phyloP scores from a whole-genome alignment of 805 yeast genomes.

The Ascoidea tarda region DNA sequence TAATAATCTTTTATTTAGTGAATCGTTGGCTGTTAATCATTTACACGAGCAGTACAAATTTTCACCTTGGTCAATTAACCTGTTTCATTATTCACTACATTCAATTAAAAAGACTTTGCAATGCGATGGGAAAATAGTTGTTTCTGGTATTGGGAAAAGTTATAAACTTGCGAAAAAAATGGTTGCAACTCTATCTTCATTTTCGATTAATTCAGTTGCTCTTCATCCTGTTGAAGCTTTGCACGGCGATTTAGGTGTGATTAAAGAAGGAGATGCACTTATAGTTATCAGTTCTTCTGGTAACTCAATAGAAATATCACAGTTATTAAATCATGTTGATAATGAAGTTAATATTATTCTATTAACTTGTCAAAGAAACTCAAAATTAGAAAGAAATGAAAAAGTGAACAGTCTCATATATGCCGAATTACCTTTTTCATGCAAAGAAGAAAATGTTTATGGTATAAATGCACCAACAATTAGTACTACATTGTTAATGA shows the following conservation, averaged over 20 bases:
- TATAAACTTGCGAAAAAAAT: conserved; percentile 65
- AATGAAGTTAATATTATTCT: conserved; percentile 21
- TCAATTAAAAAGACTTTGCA: conserved; percentile 15
- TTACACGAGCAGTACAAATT: not conserved
- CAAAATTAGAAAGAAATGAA: conserved; percentile 36
- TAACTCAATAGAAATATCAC: conserved; percentile 60
- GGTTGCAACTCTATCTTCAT: conserved; percentile 72
- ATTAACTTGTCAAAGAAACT: conserved; percentile 47
- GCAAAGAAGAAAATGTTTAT: conserved; percentile 40
- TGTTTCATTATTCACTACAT: not conserved
- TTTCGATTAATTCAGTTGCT: conserved; percentile 51
- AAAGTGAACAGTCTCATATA: conserved; percentile 38
- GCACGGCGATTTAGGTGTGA: conserved; percentile 78
- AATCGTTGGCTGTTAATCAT: not conserved
- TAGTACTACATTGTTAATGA: conserved; percentile 63
- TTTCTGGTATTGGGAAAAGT: conserved; percentile 80
- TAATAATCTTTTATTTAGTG: no score
- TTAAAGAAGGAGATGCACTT: conserved; percentile 41
- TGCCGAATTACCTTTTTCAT: conserved; percentile 44
- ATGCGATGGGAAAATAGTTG: conserved; percentile 52
- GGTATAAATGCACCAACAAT: conserved; percentile 85
- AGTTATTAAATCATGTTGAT: conserved; percentile 14
- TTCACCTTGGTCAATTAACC: not conserved
- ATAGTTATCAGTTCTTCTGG: conserved; percentile 71
- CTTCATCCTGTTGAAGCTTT: conserved; percentile 81